A percentile compares a stretch with the other conserved stretches of the same genome.
phyloP scores from a whole-genome alignment of 1,284 basidiomycete genomes.

The Phellinidium pouzarii region DNA sequence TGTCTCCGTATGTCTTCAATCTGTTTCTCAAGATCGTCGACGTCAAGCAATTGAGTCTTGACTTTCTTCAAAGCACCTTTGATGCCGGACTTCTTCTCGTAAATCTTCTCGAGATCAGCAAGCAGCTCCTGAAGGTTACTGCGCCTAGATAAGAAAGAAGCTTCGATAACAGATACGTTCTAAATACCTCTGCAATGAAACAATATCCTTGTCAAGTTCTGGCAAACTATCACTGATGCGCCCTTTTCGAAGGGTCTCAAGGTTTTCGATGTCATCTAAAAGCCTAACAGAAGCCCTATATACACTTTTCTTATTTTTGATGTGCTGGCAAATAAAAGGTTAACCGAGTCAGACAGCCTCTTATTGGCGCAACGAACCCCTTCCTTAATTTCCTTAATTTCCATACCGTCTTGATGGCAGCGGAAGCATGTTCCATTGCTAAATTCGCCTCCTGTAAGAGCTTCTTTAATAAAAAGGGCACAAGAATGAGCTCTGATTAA shows the following conservation, averaged over 20 bases:
- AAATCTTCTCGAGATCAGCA: neutral
- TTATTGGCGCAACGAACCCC: no score
- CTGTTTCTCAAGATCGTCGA: neutral
- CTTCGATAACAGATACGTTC: neutral
- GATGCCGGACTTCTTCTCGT: neutral
- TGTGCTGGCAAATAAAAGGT: constrained; percentile 43
- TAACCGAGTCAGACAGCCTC: no score
- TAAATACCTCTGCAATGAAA: neutral
- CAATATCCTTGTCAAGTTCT: neutral
- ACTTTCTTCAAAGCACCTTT: neutral
- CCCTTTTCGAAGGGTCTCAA: neutral
- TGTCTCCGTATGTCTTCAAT: neutral
- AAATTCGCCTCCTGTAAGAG: no score
- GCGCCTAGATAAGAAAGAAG: neutral
- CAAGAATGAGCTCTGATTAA: no score
- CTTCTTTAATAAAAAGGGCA: no score
- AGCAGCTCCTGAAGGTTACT: neutral
- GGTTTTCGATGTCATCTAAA: neutral
- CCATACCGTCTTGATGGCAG: no score
- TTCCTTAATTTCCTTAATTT: no score
- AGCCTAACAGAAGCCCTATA: neutral
- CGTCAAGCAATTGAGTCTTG: neutral
- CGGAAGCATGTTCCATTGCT: no score
- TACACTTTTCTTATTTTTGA: neutral
- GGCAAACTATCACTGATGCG: neutral